A percentile compares a stretch with the other conserved stretches of the same genome.
phyloP scores from a whole-genome alignment of 345 rosid species.

The Clausena lansium region DNA sequence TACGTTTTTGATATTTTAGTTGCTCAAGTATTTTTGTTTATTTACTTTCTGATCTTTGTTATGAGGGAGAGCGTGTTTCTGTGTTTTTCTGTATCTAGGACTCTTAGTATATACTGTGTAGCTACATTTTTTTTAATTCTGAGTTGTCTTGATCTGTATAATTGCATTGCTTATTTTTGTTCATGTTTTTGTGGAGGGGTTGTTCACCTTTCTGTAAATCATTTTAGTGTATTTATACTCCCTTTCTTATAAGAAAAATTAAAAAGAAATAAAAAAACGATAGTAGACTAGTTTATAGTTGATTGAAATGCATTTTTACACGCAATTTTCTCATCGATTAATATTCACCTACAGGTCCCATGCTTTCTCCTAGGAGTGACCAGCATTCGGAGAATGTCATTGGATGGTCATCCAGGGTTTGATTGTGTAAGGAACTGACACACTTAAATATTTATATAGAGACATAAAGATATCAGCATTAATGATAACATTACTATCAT shows the following conservation, averaged over 20 bases:
- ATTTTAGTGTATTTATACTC: not conserved
- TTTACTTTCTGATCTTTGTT: not conserved
- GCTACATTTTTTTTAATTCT: not conserved
- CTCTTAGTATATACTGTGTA: not conserved
- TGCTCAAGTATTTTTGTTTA: not conserved
- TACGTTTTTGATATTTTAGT: not conserved
- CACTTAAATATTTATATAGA: not conserved
- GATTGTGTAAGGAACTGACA: constrained; percentile 56
- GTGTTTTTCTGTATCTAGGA: not conserved
- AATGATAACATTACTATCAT: not conserved
- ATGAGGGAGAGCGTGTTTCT: not conserved
- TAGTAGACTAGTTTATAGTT: not conserved
- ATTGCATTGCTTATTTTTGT: not conserved
- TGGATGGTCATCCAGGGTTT: constrained; percentile 82
- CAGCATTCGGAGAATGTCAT: constrained; percentile 75
- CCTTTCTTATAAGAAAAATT: not conserved
- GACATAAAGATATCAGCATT: not conserved
- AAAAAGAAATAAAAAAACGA: not conserved
- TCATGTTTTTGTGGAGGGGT: not conserved
- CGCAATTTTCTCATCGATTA: constrained; percentile 7
- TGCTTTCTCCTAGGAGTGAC: constrained; percentile 81
- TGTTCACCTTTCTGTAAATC: not conserved
- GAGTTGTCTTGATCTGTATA: not conserved
- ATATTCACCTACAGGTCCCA: constrained; percentile 53
- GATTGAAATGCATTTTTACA: not conserved